Conservation (phyloP, 441 rosid species). For the Syzygium malaccense region DNA sequence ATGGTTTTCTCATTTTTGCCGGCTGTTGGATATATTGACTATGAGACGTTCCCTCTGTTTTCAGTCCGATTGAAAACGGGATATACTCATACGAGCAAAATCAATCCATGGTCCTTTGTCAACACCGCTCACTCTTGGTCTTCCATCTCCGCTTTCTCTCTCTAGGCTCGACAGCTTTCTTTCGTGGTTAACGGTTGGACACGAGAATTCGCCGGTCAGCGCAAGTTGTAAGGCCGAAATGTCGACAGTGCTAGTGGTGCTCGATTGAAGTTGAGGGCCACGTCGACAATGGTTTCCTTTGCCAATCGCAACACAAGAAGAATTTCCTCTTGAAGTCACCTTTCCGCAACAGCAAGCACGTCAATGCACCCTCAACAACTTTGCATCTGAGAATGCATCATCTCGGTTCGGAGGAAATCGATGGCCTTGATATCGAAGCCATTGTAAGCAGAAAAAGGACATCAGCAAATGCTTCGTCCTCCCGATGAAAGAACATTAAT, state of each 20-base stretch:
- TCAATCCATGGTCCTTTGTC: not conserved
- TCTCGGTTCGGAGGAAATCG: not conserved
- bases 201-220: not conserved
- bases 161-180: not conserved
- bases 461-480: not conserved
- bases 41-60: not conserved
- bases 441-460: not conserved
- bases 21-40: not conserved
- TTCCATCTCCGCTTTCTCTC: not conserved
- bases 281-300: not conserved
- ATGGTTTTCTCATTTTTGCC: not conserved
- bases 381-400: not conserved
- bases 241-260: not conserved
- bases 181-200: not conserved
- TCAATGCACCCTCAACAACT: not conserved
- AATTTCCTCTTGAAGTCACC: not conserved
- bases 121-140: not conserved
- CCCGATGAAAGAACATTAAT: not conserved
- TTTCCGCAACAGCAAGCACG: not conserved
- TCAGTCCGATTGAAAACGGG: not conserved
- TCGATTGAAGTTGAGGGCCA: not conserved
- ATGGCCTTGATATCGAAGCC: not conserved
- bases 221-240: not conserved
- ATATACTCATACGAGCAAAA: not conserved
- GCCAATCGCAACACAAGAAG: not conserved